A percentile compares a stretch with the other conserved stretches of the same genome.
phyloP scores from a whole-genome alignment of 768 basidiomycete species.

The Lepiota subincarnata region DNA sequence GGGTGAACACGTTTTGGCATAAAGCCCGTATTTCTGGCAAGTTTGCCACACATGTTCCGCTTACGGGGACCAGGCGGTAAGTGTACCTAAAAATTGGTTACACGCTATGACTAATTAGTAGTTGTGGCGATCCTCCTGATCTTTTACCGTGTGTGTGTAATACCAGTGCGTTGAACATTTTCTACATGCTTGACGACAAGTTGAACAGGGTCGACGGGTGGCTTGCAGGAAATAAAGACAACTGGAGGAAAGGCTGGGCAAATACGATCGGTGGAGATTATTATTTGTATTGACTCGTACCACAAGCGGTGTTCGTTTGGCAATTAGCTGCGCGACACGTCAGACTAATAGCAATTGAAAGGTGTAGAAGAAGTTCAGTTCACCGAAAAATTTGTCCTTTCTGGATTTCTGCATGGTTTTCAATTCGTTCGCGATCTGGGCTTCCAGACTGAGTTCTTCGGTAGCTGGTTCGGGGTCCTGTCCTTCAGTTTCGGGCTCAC shows the following conservation, averaged over 20 bases:
- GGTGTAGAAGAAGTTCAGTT: conserved; percentile 8
- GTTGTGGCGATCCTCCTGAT: background rate
- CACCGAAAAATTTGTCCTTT: conserved; percentile 63
- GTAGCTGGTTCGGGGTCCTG: conserved; percentile 26
- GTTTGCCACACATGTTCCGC: conserved; percentile 64
- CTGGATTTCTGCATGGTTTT: conserved; percentile 65
- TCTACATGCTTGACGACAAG: conserved; percentile 62
- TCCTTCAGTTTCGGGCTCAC: conserved; percentile 25
- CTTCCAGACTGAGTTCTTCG: conserved; percentile 55
- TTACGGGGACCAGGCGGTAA: conserved; percentile 69
- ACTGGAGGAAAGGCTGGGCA: conserved; percentile 37
- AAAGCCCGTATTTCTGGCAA: conserved; percentile 63
- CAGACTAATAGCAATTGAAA: background rate
- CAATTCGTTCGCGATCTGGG: conserved; percentile 68
- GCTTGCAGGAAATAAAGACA: conserved; percentile 74
- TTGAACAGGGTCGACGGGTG: conserved; percentile 73
- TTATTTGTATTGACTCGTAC: conserved; percentile 33
- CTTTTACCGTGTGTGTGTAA: conserved; percentile 60
- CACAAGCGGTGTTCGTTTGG: conserved; percentile 75
- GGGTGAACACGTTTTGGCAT: conserved; percentile 48
- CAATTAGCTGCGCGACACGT: conserved; percentile 54
- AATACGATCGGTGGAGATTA: conserved; percentile 1
- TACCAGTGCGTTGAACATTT: conserved; percentile 57
- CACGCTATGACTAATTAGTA: background rate
- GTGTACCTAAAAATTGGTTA: conserved; percentile 44